Percentiles rank a stretch among this genome's conserved stretches.
These are phyloP conservation scores for Citrus hindsii DNA, from an alignment of 345 rosid species.

Conservation along the genomic window DNA sequence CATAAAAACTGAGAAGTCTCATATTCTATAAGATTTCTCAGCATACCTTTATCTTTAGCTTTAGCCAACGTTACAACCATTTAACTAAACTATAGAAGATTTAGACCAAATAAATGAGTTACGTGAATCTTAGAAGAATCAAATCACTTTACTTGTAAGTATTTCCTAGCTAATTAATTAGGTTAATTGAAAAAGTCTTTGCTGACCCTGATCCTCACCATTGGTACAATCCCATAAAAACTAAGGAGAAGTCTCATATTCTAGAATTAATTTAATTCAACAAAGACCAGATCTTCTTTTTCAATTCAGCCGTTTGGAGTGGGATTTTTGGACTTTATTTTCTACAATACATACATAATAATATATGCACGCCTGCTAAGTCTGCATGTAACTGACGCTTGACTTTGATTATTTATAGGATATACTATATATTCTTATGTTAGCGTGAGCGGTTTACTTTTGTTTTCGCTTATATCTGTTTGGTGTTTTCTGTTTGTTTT, in stretches of 20 bases:
- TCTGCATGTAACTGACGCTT: background rate
- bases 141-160: background rate
- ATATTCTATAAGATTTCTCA: too few relatives aligned
- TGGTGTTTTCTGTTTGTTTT: background rate
- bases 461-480: background rate
- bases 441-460: background rate
- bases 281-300: background rate
- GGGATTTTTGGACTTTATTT: background rate
- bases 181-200: too few relatives aligned
- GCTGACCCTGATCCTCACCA: too few relatives aligned
- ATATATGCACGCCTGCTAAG: background rate
- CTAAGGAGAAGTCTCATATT: background rate
- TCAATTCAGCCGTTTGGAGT: background rate
- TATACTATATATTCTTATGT: background rate
- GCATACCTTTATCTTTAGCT: too few relatives aligned
- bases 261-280: background rate
- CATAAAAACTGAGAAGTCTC: background rate
- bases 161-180: too few relatives aligned
- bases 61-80: too few relatives aligned
- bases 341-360: background rate
- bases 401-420: background rate
- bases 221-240: background rate
- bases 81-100: background rate
- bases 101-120: background rate
- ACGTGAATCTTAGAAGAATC: background rate